Evolutionary conservation across 305 asterid genomes (phyloP).

Genomic region (Solanum hybrid): DNA sequence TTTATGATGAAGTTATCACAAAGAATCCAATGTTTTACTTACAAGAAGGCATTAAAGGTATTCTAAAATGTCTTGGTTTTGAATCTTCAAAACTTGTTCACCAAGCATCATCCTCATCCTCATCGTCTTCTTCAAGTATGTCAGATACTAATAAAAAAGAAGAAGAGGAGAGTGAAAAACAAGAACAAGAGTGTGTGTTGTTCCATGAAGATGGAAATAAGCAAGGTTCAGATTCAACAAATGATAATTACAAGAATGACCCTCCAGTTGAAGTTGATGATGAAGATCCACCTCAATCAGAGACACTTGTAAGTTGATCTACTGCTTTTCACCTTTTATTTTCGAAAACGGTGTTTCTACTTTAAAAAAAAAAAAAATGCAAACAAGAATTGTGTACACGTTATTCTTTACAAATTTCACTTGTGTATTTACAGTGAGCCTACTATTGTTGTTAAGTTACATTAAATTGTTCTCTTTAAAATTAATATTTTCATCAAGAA

Average conservation of each 20-base stretch:
- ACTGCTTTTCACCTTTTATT: background rate
- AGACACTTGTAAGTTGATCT: background rate
- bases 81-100: background rate
- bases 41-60: background rate
- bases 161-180: background rate
- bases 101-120: background rate
- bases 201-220: background rate
- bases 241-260: background rate
- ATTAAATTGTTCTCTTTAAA: background rate
- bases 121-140: background rate
- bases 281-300: background rate
- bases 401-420: background rate
- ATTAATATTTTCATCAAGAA: background rate
- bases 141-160: background rate
- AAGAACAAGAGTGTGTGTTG: background rate
- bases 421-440: too few species aligned
- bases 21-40: background rate
- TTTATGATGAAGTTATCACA: background rate
- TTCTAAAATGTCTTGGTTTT: conserved; percentile 6
- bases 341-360: background rate
- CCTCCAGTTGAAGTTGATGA: background rate
- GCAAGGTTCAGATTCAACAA: background rate
- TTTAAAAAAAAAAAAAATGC: too few species aligned
- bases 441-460: background rate
- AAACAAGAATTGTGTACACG: too few species aligned